Conservation (phyloP, 2,329 filamentous ascomycete genomes). For the Domatiomyces globalis region DNA sequence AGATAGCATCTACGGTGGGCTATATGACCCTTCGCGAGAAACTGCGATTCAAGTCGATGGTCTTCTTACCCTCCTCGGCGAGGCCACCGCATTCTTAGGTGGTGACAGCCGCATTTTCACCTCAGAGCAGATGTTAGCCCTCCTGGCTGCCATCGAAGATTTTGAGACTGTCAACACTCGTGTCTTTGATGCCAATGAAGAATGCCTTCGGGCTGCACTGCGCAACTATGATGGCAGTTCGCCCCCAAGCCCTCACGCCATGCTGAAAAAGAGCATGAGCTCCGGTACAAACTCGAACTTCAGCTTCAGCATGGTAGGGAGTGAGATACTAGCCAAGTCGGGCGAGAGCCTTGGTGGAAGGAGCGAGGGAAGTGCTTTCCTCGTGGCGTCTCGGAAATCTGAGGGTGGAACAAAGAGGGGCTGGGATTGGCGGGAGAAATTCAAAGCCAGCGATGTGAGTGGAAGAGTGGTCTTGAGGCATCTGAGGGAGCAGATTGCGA, state of each 20-base stretch:
- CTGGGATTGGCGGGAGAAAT: conserved; percentile 57
- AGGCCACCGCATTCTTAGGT: conserved; percentile 62
- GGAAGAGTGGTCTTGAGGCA: conserved; percentile 58
- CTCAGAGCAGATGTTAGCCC: conserved; percentile 56
- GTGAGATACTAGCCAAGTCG: conserved; percentile 50
- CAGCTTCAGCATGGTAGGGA: conserved; percentile 58
- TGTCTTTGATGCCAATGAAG: conserved; percentile 60
- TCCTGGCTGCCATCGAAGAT: conserved; percentile 68
- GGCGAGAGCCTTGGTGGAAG: conserved; percentile 36
- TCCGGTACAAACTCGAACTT: conserved; percentile 40
- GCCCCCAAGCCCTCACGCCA: conserved; percentile 46
- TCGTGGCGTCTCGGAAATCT: conserved; percentile 22
- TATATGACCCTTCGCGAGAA: conserved; percentile 68
- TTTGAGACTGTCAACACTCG: conserved; percentile 59
- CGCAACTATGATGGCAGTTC: conserved; percentile 50
- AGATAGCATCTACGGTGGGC: conserved; percentile 78
- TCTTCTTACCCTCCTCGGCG: conserved; percentile 66
- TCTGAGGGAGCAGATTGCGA: conserved; percentile 58
- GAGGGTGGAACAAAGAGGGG: conserved; percentile 34
- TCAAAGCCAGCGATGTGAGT: conserved; percentile 41
- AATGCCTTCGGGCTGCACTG: conserved; percentile 63
- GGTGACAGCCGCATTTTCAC: conserved; percentile 44
- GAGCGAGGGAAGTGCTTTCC: conserved; percentile 42
- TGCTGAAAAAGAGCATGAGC: conserved; percentile 51
- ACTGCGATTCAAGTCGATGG: conserved; percentile 82